phyloP scores from a whole-genome alignment of 768 basidiomycete genomes.

The Mycena crocata region DNA sequence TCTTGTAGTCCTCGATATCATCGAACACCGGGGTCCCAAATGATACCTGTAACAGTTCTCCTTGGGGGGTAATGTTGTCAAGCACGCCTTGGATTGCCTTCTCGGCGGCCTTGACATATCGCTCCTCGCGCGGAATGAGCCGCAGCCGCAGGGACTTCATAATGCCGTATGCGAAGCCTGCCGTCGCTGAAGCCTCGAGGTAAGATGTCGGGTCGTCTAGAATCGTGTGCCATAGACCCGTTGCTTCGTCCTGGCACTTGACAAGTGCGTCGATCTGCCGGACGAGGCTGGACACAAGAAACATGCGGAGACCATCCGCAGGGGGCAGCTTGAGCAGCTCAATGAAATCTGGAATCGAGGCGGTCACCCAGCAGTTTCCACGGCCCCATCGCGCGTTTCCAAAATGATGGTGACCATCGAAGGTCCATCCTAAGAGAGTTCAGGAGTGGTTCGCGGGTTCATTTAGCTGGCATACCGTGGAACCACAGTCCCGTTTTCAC shows the following conservation, averaged over 20 bases:
- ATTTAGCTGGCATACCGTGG: conserved; percentile 49
- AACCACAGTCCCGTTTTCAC: conserved; percentile 59
- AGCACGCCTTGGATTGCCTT: conserved; percentile 57
- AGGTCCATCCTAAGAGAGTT: conserved; percentile 52
- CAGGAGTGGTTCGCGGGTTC: neutral
- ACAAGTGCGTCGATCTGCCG: conserved; percentile 63
- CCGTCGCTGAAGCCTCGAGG: conserved; percentile 61
- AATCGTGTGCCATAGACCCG: conserved; percentile 67
- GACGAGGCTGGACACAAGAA: conserved; percentile 53
- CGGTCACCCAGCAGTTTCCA: conserved; percentile 67
- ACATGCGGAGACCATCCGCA: conserved; percentile 55
- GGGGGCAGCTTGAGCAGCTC: conserved; percentile 54
- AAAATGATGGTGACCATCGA: conserved; percentile 59
- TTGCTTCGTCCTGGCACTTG: conserved; percentile 53
- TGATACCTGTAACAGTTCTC: conserved; percentile 60
- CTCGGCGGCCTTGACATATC: conserved; percentile 50
- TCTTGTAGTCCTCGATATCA: conserved; percentile 59
- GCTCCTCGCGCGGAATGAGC: conserved; percentile 54
- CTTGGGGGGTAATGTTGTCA: conserved; percentile 56
- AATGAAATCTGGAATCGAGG: conserved; percentile 61
- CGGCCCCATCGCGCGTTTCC: conserved; percentile 63
- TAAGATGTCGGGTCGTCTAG: conserved; percentile 63
- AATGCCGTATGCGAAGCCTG: conserved; percentile 62
- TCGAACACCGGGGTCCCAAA: conserved; percentile 67
- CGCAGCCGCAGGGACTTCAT: conserved; percentile 56